phyloP scores from a whole-genome alignment of 352 stramenopile species.

The Phytophthora brassicae region DNA sequence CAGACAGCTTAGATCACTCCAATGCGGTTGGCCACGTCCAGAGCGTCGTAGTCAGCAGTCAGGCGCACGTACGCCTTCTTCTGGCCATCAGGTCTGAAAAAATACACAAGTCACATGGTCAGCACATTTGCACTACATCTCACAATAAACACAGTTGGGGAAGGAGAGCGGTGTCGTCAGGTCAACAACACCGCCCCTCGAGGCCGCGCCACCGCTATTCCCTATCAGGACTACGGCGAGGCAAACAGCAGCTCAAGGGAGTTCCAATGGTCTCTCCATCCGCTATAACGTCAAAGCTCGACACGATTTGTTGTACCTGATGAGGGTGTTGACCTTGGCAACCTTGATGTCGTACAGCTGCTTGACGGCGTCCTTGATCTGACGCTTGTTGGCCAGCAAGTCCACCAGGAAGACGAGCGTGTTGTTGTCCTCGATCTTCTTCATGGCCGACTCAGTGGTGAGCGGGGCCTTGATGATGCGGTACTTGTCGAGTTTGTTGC shows the following conservation, averaged over 20 bases:
- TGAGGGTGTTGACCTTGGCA: conserved; percentile 99
- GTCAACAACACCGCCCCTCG: conserved; percentile 14
- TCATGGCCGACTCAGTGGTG: conserved; percentile 99
- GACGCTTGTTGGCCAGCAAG: conserved; percentile 99
- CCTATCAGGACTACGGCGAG: conserved; percentile 47
- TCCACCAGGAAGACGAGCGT: conserved; percentile 99
- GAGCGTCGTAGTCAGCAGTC: conserved; percentile 98
- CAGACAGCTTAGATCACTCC: conserved; percentile 97
- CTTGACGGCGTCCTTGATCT: conserved; percentile 99
- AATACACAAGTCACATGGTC: conserved; percentile 30
- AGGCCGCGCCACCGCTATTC: conserved; percentile 32
- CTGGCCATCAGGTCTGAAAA: conserved; percentile 94
- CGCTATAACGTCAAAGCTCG: conserved; percentile 43
- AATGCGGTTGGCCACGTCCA: conserved; percentile 99
- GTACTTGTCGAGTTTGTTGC: conserved; percentile 98
- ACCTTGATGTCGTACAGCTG: conserved; percentile 99
- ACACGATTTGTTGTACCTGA: conserved; percentile 93
- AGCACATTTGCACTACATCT: conserved; percentile 3
- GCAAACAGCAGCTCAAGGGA: conserved; percentile 15
- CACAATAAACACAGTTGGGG: conserved; percentile 1
- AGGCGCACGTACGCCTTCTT: conserved; percentile 99
- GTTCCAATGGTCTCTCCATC: conserved; percentile 29
- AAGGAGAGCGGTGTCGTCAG: conserved; percentile 15
- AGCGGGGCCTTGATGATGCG: conserved; percentile 99
- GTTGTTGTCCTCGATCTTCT: conserved; percentile 99